Evolutionary conservation across 164 flowering plant genomes (phyloP).

Genomic region (Nymphaea thermarum): DNA sequence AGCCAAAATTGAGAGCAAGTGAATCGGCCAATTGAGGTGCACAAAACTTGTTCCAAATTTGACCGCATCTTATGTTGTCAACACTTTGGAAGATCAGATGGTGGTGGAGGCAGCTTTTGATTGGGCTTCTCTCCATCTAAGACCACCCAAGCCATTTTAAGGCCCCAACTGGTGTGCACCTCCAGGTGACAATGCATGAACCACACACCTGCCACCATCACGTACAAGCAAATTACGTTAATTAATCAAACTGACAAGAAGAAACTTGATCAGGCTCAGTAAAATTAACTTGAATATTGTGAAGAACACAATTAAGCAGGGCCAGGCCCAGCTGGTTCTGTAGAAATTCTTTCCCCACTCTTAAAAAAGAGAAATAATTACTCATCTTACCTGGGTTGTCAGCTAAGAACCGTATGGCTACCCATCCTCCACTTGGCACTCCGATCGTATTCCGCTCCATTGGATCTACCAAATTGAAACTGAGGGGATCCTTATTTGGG

Average conservation of each 20-base stretch:
- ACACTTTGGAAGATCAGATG: slow-evolving; percentile 48
- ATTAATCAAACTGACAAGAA: no score
- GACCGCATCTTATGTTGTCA: not conserved
- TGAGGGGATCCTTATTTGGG: slow-evolving; percentile 27
- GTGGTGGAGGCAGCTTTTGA: slow-evolving; percentile 38
- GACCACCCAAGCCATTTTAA: slow-evolving; percentile 43
- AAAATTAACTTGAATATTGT: no score
- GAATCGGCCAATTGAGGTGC: no score
- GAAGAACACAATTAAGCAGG: no score
- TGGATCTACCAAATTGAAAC: slow-evolving; percentile 44
- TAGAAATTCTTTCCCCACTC: no score
- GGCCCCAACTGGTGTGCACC: slow-evolving; percentile 48
- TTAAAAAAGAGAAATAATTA: no score
- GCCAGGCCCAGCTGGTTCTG: no score
- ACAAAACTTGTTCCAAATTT: no score
- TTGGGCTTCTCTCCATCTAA: slow-evolving; percentile 28
- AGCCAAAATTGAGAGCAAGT: no score
- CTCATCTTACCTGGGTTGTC: slow-evolving; percentile 40
- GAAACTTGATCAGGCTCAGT: no score
- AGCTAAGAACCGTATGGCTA: slow-evolving; percentile 41
- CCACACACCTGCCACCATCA: slow-evolving; percentile 29
- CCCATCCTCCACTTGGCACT: slow-evolving; percentile 52
- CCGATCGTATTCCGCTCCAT: slow-evolving; percentile 46
- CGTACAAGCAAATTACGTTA: no score
- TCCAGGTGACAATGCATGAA: slow-evolving; percentile 47